A percentile compares a stretch with the other conserved stretches of the same genome.
These are phyloP conservation scores for Gloeopeniophorella convolvens DNA, from an alignment of 768 basidiomycete species.

Conservation along the genomic window DNA sequence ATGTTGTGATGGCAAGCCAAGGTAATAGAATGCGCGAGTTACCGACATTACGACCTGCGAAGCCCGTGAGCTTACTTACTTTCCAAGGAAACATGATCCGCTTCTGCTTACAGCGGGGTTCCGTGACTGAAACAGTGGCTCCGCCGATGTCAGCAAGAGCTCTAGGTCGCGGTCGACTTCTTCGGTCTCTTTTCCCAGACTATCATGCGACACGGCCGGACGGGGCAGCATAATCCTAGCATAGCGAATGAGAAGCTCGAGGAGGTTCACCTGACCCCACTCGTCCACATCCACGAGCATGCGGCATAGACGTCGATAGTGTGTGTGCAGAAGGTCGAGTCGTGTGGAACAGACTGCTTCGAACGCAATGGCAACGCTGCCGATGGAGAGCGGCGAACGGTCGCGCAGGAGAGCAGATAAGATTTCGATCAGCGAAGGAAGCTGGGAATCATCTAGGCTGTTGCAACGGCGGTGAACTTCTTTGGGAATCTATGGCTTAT, in stretches of 20 bases:
- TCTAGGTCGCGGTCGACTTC: slow-evolving; percentile 76
- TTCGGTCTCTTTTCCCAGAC: slow-evolving; percentile 33
- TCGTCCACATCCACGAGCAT: slow-evolving; percentile 90
- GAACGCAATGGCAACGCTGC: slow-evolving; percentile 81
- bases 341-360: slow-evolving; percentile 80
- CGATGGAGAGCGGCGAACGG: slow-evolving; percentile 81
- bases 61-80: background rate
- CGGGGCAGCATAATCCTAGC: slow-evolving; percentile 75
- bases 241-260: slow-evolving; percentile 77
- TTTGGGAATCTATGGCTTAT: slow-evolving; percentile 10
- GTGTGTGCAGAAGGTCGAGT: slow-evolving; percentile 81
- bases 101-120: slow-evolving; percentile 70
- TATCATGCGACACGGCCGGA: slow-evolving; percentile 36
- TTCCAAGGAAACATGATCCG: background rate
- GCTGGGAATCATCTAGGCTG: slow-evolving; percentile 71
- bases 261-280: slow-evolving; percentile 86
- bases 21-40: slow-evolving; percentile 67
- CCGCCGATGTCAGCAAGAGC: slow-evolving; percentile 61
- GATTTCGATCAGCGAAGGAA: slow-evolving; percentile 62
- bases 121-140: slow-evolving; percentile 76
- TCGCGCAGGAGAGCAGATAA: slow-evolving; percentile 62
- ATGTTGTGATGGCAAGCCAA: slow-evolving; percentile 50
- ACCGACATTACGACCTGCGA: slow-evolving; percentile 74
- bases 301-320: slow-evolving; percentile 79
- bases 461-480: background rate